Evolutionary conservation across 805 yeast genomes (phyloP).

Genomic region (Wickerhamomyces strasburgensis): DNA sequence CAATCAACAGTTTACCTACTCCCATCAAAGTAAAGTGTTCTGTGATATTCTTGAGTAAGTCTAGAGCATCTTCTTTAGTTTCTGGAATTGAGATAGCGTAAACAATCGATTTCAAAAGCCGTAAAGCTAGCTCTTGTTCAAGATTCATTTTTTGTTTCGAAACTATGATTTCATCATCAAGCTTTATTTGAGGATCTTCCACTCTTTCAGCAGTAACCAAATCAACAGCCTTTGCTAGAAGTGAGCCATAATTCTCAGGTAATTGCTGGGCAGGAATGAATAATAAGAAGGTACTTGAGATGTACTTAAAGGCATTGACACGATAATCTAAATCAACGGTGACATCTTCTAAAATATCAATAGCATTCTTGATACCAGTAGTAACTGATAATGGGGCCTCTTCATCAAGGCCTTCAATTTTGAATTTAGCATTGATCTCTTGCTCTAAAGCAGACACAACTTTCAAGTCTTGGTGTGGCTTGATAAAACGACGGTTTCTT

Average conservation of each 20-base stretch:
- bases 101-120: conserved; percentile 66
- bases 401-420: conserved; percentile 60
- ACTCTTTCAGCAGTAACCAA: conserved; percentile 34
- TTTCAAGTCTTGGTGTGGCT: conserved; percentile 64
- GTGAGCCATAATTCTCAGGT: conserved; percentile 36
- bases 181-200: conserved; percentile 24
- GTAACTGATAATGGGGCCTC: conserved; percentile 73
- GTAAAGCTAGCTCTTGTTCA: conserved; percentile 61
- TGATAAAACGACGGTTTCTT: conserved; percentile 80
- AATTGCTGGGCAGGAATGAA: conserved; percentile 45
- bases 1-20: conserved; percentile 66
- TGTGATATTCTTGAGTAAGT: conserved; percentile 58
- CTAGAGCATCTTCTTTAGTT: conserved; percentile 59
- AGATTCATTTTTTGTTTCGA: conserved; percentile 47
- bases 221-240: conserved; percentile 46
- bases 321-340: conserved; percentile 56
- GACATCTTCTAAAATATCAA: conserved; percentile 67
- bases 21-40: conserved; percentile 78
- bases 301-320: conserved; percentile 69
- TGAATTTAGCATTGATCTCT: conserved; percentile 63
- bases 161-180: conserved; percentile 38
- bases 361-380: conserved; percentile 76
- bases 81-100: conserved; percentile 74
- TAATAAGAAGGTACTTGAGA: conserved; percentile 60
- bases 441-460: conserved; percentile 53